Evolutionary conservation across 2,329 filamentous ascomycete genomes (phyloP).

Genomic region (Balansia obtecta): DNA sequence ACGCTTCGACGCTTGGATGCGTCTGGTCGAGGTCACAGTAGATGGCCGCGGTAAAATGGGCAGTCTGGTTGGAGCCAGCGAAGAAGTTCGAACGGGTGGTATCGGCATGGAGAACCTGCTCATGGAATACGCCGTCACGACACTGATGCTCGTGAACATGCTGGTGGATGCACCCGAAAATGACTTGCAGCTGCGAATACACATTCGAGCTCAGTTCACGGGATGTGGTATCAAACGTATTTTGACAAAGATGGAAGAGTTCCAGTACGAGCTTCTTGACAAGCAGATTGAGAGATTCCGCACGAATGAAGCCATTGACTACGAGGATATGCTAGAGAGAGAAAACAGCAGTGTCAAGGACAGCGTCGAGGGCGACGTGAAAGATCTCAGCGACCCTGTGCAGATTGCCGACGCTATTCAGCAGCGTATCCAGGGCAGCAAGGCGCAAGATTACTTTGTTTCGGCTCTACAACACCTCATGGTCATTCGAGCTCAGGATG

Average conservation of each 20-base stretch:
- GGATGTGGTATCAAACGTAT: constrained; percentile 92
- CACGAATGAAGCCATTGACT: constrained; percentile 92
- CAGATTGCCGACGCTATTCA: constrained; percentile 94
- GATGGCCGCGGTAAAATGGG: constrained; percentile 98
- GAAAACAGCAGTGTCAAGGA: constrained; percentile 88
- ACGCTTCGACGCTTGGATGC: constrained; percentile 97
- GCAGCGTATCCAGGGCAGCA: constrained; percentile 67
- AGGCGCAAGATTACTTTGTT: constrained; percentile 88
- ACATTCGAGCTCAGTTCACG: constrained; percentile 91
- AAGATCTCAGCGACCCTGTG: constrained; percentile 81
- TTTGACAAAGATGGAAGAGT: constrained; percentile 91
- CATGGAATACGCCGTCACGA: constrained; percentile 97
- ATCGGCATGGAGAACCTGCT: constrained; percentile 98
- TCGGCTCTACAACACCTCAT: constrained; percentile 92
- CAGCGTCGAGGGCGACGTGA: constrained; percentile 70
- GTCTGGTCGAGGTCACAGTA: constrained; percentile 90
- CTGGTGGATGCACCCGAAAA: constrained; percentile 81
- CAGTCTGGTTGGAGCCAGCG: constrained; percentile 89
- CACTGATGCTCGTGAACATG: constrained; percentile 92
- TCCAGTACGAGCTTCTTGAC: constrained; percentile 96
- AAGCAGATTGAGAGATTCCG: constrained; percentile 94
- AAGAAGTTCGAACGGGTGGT: constrained; percentile 88
- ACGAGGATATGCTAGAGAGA: constrained; percentile 88
- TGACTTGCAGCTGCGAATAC: constrained; percentile 82
- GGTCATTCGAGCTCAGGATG: constrained; percentile 80